Conservation (phyloP, 2,329 filamentous ascomycete genomes). For the Juglanconis sp. region DNA sequence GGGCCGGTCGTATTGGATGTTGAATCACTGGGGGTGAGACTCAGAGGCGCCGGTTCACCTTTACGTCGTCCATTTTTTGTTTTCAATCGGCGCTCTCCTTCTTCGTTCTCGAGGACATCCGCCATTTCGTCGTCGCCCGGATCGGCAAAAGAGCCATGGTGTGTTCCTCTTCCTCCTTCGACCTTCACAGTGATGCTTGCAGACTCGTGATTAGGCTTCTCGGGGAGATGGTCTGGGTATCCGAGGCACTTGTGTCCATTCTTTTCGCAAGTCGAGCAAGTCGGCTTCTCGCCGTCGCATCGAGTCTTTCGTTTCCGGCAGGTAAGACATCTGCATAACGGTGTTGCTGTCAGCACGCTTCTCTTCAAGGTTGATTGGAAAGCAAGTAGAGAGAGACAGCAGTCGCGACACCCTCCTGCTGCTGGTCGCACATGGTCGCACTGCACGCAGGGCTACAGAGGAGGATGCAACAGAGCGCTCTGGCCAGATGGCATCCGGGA, state of each 20-base stretch:
- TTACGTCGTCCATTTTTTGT: conserved; percentile 19
- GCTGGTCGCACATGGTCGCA: background rate
- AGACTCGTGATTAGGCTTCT: conserved; percentile 38
- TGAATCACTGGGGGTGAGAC: conserved; percentile 20
- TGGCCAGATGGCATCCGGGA: conserved; percentile 10
- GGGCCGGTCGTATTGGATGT: conserved; percentile 20
- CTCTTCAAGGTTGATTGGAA: background rate
- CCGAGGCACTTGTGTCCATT: conserved; percentile 68
- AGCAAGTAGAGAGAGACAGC: background rate
- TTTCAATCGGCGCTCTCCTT: conserved; percentile 29
- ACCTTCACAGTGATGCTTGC: conserved; percentile 15
- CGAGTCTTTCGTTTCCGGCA: conserved; percentile 75
- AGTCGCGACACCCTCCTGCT: background rate
- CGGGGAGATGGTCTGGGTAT: conserved; percentile 54
- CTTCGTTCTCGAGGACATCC: conserved; percentile 33
- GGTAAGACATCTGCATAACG: conserved; percentile 57
- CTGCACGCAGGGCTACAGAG: background rate
- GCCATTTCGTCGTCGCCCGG: conserved; percentile 26
- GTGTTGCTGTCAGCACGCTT: background rate
- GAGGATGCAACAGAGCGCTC: conserved; percentile 7
- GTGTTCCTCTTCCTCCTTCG: conserved; percentile 20
- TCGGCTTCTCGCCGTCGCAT: conserved; percentile 70
- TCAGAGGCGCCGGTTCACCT: conserved; percentile 19
- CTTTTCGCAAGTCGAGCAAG: conserved; percentile 69
- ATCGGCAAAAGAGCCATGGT: conserved; percentile 21